phyloP scores from a whole-genome alignment of 345 rosid species.

The Melastoma malabathricum region DNA sequence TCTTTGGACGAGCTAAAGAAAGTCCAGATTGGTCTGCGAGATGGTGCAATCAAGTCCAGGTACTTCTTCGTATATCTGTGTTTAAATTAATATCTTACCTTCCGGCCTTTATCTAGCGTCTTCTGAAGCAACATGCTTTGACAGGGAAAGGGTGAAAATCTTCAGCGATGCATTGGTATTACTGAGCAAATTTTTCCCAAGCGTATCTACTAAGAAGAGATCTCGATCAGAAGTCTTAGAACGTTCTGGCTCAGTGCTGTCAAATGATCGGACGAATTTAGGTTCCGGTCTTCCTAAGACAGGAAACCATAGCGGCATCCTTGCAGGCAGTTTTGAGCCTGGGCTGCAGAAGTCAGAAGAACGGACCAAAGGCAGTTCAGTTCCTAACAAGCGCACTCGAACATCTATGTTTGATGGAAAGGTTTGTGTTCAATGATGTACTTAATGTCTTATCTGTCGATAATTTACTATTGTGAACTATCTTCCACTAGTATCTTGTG shows the following conservation, averaged over 20 bases:
- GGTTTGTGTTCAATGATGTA: constrained; percentile 28
- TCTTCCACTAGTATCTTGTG: too few relatives aligned
- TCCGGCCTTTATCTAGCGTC: not conserved
- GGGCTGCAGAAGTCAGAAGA: constrained; percentile 71
- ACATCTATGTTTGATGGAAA: constrained; percentile 69
- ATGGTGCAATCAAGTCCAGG: constrained; percentile 68
- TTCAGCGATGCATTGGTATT: constrained; percentile 75
- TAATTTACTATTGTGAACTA: not conserved
- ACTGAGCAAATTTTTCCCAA: constrained; percentile 66
- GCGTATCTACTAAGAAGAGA: constrained; percentile 70
- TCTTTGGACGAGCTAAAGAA: constrained; percentile 75
- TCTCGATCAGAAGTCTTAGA: constrained; percentile 71
- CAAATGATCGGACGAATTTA: constrained; percentile 44
- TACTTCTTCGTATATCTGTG: constrained; percentile 27
- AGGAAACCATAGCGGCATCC: constrained; percentile 58
- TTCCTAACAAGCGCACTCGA: constrained; percentile 82
- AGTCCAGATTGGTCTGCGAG: constrained; percentile 51
- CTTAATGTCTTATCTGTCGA: constrained; percentile 5
- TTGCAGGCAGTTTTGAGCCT: constrained; percentile 45
- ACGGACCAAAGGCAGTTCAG: constrained; percentile 40
- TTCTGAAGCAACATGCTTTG: constrained; percentile 16
- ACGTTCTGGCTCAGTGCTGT: constrained; percentile 30
- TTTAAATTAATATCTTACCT: not conserved
- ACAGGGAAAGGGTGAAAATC: constrained; percentile 69
- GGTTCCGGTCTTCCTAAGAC: constrained; percentile 55